Conservation (phyloP, 208 protist species). For the Crithidia brevicula region DNA sequence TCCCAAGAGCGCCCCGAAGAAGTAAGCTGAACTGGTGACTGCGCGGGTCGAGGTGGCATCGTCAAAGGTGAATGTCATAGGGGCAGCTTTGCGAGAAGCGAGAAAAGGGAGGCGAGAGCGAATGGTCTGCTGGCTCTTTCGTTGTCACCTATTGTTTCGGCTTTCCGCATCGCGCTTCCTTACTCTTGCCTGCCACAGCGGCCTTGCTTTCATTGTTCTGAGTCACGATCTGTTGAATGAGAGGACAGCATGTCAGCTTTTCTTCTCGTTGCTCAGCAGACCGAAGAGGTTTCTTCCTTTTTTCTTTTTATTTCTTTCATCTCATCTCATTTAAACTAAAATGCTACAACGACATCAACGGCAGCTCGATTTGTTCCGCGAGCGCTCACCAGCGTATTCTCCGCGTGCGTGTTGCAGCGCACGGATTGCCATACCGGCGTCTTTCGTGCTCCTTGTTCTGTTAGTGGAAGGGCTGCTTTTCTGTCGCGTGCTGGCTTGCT, state of each 20-base stretch:
- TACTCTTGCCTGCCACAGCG: background rate
- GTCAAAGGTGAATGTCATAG: no score
- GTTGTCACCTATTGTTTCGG: background rate
- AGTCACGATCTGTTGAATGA: background rate
- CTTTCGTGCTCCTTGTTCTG: no score
- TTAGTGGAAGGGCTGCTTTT: no score
- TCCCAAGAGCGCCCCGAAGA: constrained; percentile 84
- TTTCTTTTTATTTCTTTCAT: constrained; percentile 8
- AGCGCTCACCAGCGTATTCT: no score
- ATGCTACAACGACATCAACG: background rate
- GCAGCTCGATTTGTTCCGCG: no score
- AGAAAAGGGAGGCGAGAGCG: background rate
- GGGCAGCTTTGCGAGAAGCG: background rate
- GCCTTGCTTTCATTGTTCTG: background rate
- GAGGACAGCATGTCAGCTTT: background rate
- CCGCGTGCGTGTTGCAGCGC: no score
- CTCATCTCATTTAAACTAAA: constrained; percentile 8
- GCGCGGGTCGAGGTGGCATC: background rate
- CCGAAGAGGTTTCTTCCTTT: constrained; percentile 16
- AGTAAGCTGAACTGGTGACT: constrained; percentile 36
- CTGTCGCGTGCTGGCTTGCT: no score
- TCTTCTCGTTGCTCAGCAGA: background rate
- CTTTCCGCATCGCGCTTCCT: background rate
- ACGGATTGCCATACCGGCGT: no score
- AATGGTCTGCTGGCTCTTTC: background rate